A percentile compares a stretch with the other conserved stretches of the same genome.
Evolutionary conservation across 306 rosid genomes (phyloP).

Genomic region (Pueraria montana): DNA sequence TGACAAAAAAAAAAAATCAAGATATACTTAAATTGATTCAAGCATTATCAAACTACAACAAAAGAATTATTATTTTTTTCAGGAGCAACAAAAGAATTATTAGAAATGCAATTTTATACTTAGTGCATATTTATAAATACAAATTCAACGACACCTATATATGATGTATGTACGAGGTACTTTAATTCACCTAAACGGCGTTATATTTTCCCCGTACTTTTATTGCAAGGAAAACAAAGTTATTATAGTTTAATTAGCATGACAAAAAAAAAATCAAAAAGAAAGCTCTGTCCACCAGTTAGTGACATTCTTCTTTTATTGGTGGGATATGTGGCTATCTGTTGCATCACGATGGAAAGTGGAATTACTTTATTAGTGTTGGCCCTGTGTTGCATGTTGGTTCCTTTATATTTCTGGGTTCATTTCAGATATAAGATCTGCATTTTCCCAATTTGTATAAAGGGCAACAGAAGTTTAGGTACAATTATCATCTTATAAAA

Average conservation of each 20-base stretch:
- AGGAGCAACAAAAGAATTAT: neutral
- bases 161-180: slow-evolving; percentile 24
- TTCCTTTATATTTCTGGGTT: slow-evolving; percentile 27
- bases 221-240: slow-evolving; percentile 6
- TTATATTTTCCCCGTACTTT: neutral
- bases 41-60: neutral
- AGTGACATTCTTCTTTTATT: slow-evolving; percentile 45
- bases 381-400: slow-evolving; percentile 33
- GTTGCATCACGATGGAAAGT: slow-evolving; percentile 54
- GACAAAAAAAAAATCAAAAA: neutral
- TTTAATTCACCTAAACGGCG: slow-evolving; percentile 42
- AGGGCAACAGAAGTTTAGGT: slow-evolving; percentile 8
- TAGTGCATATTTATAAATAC: neutral
- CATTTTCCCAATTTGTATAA: slow-evolving; percentile 32
- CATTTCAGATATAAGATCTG: neutral
- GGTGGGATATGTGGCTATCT: slow-evolving; percentile 57
- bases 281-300: slow-evolving; percentile 44
- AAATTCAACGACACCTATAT: neutral
- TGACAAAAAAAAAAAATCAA: neutral
- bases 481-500: slow-evolving; percentile 51
- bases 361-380: slow-evolving; percentile 47
- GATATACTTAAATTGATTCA: neutral
- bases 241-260: neutral
- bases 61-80: neutral
- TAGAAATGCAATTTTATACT: neutral